Evolutionary conservation across 768 basidiomycete species (phyloP).

Genomic region (Arthromyces matolae): DNA sequence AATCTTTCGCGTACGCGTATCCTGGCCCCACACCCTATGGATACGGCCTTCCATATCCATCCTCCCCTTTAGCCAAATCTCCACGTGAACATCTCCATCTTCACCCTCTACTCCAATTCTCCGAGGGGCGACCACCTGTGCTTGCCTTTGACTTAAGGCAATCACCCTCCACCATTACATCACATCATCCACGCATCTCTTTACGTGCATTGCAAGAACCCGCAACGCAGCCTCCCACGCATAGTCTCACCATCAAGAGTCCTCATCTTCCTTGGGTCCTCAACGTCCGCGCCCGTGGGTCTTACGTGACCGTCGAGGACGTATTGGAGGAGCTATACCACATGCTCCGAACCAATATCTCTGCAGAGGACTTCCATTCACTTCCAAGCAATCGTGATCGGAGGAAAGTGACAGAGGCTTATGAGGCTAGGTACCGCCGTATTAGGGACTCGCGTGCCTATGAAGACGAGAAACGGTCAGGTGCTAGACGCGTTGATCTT

Average conservation of each 20-base stretch:
- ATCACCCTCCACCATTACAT: slow-evolving; percentile 23
- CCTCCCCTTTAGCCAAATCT: background rate
- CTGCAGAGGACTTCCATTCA: slow-evolving; percentile 38
- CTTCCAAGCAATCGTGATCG: slow-evolving; percentile 32
- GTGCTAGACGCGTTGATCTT: slow-evolving; percentile 59
- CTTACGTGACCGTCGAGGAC: slow-evolving; percentile 35
- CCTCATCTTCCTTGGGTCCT: slow-evolving; percentile 34
- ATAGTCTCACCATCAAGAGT: slow-evolving; percentile 23
- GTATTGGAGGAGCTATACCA: slow-evolving; percentile 29
- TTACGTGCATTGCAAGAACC: slow-evolving; percentile 26
- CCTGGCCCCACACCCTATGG: background rate
- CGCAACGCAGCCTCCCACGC: slow-evolving; percentile 31
- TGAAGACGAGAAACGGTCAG: slow-evolving; percentile 44
- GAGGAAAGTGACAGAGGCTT: slow-evolving; percentile 42
- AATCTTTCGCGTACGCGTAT: background rate
- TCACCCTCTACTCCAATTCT: slow-evolving; percentile 26
- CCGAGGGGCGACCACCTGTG: slow-evolving; percentile 14
- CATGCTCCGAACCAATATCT: slow-evolving; percentile 40
- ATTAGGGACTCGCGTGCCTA: slow-evolving; percentile 30
- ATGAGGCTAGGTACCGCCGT: slow-evolving; percentile 41
- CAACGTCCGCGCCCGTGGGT: slow-evolving; percentile 26
- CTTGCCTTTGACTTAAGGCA: slow-evolving; percentile 28
- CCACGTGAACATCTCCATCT: slow-evolving; percentile 12
- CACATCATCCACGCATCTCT: slow-evolving; percentile 23
- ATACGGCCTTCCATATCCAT: background rate